Conservation (phyloP, 2,329 filamentous ascomycete genomes). For the Metarhizium sp. region DNA sequence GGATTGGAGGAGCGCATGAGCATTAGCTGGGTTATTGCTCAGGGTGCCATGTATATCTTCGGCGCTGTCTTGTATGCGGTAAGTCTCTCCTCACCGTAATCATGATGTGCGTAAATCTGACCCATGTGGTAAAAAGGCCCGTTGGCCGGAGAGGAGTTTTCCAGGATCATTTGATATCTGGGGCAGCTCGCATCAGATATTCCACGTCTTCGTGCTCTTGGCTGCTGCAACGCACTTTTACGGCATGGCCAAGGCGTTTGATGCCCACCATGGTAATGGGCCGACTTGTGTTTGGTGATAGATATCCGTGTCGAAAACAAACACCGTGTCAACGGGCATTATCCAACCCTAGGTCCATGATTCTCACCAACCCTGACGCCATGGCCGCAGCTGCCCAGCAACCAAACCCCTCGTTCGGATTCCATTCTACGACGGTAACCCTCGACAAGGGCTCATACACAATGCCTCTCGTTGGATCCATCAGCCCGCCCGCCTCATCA, state of each 20-base stretch:
- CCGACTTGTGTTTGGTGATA: conserved; percentile 33
- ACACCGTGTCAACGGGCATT: conserved; percentile 8
- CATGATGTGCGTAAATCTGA: neutral
- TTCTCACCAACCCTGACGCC: conserved; percentile 56
- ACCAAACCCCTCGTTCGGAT: conserved; percentile 55
- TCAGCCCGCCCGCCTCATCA: conserved; percentile 20
- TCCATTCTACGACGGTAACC: conserved; percentile 56
- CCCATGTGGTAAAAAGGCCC: conserved; percentile 35
- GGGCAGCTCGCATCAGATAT: conserved; percentile 93
- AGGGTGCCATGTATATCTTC: conserved; percentile 76
- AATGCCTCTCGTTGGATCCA: conserved; percentile 32
- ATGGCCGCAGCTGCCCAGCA: conserved; percentile 59
- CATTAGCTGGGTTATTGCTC: conserved; percentile 67
- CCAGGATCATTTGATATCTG: conserved; percentile 82
- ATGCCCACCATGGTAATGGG: conserved; percentile 64
- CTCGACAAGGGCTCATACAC: conserved; percentile 55
- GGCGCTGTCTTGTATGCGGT: conserved; percentile 83
- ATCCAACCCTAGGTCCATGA: conserved; percentile 56
- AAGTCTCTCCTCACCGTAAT: conserved; percentile 21
- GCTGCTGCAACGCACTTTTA: conserved; percentile 75
- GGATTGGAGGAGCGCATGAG: conserved; percentile 66
- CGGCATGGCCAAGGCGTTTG: conserved; percentile 75
- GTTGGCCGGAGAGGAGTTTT: conserved; percentile 71
- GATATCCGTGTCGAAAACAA: too few species aligned
- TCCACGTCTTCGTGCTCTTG: conserved; percentile 79